phyloP scores from a whole-genome alignment of 208 protist genomes.

The Trichomonas gallinae region DNA sequence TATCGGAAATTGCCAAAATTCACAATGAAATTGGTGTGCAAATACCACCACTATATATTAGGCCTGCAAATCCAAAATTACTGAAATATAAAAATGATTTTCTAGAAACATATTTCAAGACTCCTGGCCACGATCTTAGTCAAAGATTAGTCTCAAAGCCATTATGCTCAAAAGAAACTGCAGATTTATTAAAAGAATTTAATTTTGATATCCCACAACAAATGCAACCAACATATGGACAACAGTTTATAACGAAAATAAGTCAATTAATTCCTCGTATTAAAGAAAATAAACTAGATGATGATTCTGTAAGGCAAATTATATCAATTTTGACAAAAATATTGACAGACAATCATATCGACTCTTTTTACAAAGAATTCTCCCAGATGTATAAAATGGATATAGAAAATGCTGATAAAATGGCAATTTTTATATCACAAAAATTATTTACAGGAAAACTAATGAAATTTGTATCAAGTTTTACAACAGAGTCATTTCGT shows the following conservation, averaged over 20 bases:
- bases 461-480: not conserved
- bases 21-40: not conserved
- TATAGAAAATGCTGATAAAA: not conserved
- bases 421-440: not conserved
- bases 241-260: not conserved
- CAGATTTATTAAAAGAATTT: not conserved
- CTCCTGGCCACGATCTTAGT: not conserved
- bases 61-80: not conserved
- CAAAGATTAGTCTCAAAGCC: not conserved
- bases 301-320: not conserved
- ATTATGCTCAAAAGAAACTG: not conserved
- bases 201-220: not conserved
- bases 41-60: not conserved
- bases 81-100: not conserved
- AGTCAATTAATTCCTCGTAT: not conserved
- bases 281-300: not conserved
- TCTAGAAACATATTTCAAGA: not conserved
- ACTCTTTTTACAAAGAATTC: not conserved
- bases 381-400: not conserved
- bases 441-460: not conserved
- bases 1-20: not conserved
- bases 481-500: not conserved
- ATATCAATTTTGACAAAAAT: not conserved
- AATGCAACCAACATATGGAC: not conserved
- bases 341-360: not conserved